phyloP scores from a whole-genome alignment of 2,329 filamentous ascomycete genomes.

The Fusarium sarcochroum region DNA sequence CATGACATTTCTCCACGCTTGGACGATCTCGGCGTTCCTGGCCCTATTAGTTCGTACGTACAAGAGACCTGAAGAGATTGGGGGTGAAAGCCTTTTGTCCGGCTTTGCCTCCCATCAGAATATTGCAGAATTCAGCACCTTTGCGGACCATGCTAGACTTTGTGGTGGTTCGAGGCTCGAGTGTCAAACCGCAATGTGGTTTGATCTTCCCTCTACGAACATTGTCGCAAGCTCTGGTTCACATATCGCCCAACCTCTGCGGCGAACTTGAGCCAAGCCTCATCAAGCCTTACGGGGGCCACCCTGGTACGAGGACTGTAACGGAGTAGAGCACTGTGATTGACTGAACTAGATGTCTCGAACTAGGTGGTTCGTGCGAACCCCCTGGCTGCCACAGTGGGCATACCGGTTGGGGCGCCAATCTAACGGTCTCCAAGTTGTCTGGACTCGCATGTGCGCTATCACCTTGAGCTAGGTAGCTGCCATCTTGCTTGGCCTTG shows the following conservation, averaged over 20 bases:
- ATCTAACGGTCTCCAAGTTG: conserved; percentile 28
- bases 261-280: conserved; percentile 27
- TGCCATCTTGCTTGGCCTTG: conserved; percentile 33
- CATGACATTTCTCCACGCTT: conserved; percentile 45
- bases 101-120: conserved; percentile 30
- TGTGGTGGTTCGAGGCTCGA: conserved; percentile 10
- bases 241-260: conserved; percentile 19
- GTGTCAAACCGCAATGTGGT: conserved; percentile 9
- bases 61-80: conserved; percentile 26
- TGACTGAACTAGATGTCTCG: conserved; percentile 46
- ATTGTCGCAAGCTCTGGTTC: conserved; percentile 17
- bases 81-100: conserved; percentile 20
- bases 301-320: conserved; percentile 32
- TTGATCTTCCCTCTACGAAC: conserved; percentile 2
- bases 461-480: conserved; percentile 18
- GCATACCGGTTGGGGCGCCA: conserved; percentile 17
- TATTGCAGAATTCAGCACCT: conserved; percentile 26
- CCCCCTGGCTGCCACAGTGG: conserved; percentile 39
- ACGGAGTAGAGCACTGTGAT: conserved; percentile 31
- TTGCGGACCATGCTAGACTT: conserved; percentile 1
- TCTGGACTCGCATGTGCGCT: conserved; percentile 31
- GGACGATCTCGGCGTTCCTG: conserved; percentile 40
- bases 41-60: conserved; percentile 29
- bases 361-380: conserved; percentile 49
- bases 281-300: conserved; percentile 22